phyloP scores from a whole-genome alignment of 768 basidiomycete genomes.

The Mycena alexandri region DNA sequence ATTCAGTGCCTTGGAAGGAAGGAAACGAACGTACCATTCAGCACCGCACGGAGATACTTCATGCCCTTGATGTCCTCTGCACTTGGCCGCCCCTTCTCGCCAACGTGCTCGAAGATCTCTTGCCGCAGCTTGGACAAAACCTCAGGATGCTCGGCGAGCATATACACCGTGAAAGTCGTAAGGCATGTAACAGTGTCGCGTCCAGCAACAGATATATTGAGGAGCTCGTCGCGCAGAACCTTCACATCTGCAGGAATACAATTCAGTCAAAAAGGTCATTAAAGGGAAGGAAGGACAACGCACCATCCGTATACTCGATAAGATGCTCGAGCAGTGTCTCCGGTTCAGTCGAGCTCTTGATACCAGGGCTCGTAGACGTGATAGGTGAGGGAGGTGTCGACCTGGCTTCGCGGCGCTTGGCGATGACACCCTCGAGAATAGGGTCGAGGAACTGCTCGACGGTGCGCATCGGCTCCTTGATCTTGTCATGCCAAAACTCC shows the following conservation, averaged over 20 bases:
- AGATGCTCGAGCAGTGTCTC: slow-evolving; percentile 64
- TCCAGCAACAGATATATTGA: slow-evolving; percentile 71
- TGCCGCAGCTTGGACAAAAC: slow-evolving; percentile 41
- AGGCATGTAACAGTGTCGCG: slow-evolving; percentile 61
- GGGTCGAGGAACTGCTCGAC: slow-evolving; percentile 65
- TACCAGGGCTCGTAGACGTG: neutral
- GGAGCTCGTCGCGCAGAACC: slow-evolving; percentile 61
- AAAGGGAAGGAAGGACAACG: neutral
- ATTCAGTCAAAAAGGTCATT: no score
- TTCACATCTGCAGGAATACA: slow-evolving; percentile 36
- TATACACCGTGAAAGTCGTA: slow-evolving; percentile 24
- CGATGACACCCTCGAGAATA: slow-evolving; percentile 60
- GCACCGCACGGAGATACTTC: slow-evolving; percentile 36
- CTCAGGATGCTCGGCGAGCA: slow-evolving; percentile 42
- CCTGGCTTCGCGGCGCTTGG: slow-evolving; percentile 46
- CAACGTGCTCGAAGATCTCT: slow-evolving; percentile 44
- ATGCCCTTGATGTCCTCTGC: slow-evolving; percentile 46
- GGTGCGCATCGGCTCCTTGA: slow-evolving; percentile 55
- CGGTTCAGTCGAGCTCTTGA: slow-evolving; percentile 49
- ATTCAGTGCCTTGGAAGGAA: no score
- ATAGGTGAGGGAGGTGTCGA: slow-evolving; percentile 9
- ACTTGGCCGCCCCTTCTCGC: slow-evolving; percentile 37
- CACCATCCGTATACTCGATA: slow-evolving; percentile 65
- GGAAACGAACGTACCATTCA: slow-evolving; percentile 68
- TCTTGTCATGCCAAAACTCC: slow-evolving; percentile 66